phyloP scores from a whole-genome alignment of 345 rosid species.

The Heritiera fomes region DNA sequence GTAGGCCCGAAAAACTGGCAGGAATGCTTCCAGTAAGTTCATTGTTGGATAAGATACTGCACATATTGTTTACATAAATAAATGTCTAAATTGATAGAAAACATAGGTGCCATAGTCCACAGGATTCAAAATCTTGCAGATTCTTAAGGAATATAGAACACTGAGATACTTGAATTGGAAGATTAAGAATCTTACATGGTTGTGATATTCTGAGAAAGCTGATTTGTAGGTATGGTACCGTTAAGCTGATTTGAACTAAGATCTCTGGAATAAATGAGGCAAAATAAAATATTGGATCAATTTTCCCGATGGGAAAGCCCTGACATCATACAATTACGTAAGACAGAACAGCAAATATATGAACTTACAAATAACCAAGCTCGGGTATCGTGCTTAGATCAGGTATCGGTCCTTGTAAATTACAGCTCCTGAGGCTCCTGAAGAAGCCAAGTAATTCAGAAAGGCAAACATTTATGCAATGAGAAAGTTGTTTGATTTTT shows the following conservation, averaged over 20 bases:
- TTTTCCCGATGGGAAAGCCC: neutral
- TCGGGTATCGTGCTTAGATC: constrained; percentile 69
- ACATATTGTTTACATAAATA: constrained; percentile 27
- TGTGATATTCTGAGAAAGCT: constrained; percentile 71
- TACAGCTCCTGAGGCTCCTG: constrained; percentile 94
- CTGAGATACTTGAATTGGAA: constrained; percentile 21
- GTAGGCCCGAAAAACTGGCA: constrained; percentile 59
- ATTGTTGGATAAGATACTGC: constrained; percentile 78
- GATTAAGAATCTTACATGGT: constrained; percentile 66
- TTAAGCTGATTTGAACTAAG: constrained; percentile 75
- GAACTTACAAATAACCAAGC: constrained; percentile 88
- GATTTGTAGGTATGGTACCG: constrained; percentile 66
- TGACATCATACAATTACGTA: neutral
- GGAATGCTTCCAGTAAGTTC: constrained; percentile 73
- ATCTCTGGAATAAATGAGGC: constrained; percentile 54
- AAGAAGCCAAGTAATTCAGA: constrained; percentile 29
- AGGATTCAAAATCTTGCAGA: constrained; percentile 17
- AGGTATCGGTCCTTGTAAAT: constrained; percentile 84
- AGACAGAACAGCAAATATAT: constrained; percentile 1
- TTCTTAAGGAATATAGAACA: constrained; percentile 2
- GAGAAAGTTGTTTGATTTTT: neutral
- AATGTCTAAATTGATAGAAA: constrained; percentile 10
- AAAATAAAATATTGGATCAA: constrained; percentile 1
- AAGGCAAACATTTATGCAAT: constrained; percentile 14
- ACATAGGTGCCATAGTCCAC: neutral